Conservation (phyloP, 169 alveolate species). For the Plasmodium blacklocki region DNA sequence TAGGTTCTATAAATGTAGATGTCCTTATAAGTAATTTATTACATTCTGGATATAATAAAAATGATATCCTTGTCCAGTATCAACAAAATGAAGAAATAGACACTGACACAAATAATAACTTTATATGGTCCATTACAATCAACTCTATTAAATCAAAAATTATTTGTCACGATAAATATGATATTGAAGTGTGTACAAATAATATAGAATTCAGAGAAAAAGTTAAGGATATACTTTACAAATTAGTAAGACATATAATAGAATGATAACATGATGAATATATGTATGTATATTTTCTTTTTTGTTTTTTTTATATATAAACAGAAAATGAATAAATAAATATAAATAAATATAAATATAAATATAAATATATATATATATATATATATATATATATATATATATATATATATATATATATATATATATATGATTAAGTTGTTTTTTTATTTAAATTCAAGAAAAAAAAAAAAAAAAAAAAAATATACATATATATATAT, state of each 20-base stretch:
- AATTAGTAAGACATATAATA: not conserved
- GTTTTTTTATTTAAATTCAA: not conserved
- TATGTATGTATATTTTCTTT: not conserved
- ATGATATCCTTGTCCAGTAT: slow-evolving; percentile 23
- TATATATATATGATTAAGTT: too few species aligned
- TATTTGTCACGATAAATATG: slow-evolving; percentile 39
- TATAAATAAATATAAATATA: not conserved
- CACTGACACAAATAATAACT: not conserved
- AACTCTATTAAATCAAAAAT: slow-evolving; percentile 46
- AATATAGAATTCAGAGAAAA: slow-evolving; percentile 16
- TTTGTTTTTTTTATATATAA: not conserved
- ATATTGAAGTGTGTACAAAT: slow-evolving; percentile 55
- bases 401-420: not conserved
- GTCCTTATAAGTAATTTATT: slow-evolving; percentile 8
- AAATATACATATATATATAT: not conserved
- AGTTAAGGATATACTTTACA: slow-evolving; percentile 33
- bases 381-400: not conserved
- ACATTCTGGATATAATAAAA: slow-evolving; percentile 18
- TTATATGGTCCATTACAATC: slow-evolving; percentile 38
- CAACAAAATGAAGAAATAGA: not conserved
- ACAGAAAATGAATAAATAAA: not conserved
- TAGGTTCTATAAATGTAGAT: slow-evolving; percentile 50
- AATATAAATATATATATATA: too few species aligned
- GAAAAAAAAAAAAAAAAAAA: slow-evolving; percentile 6
- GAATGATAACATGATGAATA: not conserved